These are phyloP conservation scores for Dryas drummondii DNA, from an alignment of 306 rosid genomes.

Conservation along the genomic window DNA sequence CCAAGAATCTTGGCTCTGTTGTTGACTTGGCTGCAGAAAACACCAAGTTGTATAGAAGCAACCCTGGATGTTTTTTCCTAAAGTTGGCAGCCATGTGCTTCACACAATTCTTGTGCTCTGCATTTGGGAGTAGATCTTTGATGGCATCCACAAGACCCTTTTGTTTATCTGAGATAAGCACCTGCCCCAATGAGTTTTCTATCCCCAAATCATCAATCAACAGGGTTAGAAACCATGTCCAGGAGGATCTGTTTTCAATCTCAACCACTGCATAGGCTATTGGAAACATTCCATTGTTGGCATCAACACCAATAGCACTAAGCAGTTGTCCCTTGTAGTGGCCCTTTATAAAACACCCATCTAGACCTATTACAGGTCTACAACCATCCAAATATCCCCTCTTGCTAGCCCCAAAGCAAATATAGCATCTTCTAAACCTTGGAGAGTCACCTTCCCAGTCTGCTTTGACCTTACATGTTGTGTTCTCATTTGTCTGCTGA, in stretches of 20 bases:
- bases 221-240: background rate
- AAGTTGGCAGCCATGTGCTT: too few relatives aligned
- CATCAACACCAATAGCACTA: background rate
- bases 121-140: too few relatives aligned
- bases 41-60: too few relatives aligned
- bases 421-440: background rate
- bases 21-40: too few relatives aligned
- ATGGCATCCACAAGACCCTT: background rate
- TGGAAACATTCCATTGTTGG: background rate
- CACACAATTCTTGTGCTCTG: too few relatives aligned
- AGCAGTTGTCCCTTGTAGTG: background rate
- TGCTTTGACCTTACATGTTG: too few relatives aligned
- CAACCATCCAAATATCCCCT: background rate
- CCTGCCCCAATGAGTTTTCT: accelerated
- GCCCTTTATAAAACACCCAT: background rate
- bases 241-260: background rate
- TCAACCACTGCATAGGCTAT: background rate
- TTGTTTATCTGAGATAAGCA: background rate
- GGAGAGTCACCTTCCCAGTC: background rate
- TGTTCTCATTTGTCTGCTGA: too few relatives aligned
- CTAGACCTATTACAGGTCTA: background rate
- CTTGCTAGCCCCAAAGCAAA: background rate
- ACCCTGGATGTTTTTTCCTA: too few relatives aligned
- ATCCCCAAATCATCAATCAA: background rate
- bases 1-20: too few relatives aligned